phyloP scores from a whole-genome alignment of 2,329 filamentous ascomycete species.

The Geosmithia putterillii region DNA sequence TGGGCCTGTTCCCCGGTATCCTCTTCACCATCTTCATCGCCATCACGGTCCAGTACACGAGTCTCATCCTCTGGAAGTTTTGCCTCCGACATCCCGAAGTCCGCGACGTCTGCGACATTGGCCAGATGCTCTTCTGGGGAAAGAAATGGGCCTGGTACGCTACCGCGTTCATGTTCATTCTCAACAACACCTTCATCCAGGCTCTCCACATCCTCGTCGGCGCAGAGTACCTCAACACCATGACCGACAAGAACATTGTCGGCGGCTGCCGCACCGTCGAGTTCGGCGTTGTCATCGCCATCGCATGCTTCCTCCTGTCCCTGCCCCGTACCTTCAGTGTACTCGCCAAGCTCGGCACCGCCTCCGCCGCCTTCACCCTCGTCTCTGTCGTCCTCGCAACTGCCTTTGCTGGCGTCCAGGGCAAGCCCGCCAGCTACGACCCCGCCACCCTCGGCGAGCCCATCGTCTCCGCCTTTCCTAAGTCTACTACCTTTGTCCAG shows the following conservation, averaged over 20 bases:
- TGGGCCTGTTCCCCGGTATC: constrained; percentile 74
- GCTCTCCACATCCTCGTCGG: constrained; percentile 72
- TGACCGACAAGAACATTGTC: constrained; percentile 54
- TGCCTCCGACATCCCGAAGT: constrained; percentile 85
- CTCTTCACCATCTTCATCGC: constrained; percentile 75
- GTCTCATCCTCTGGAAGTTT: constrained; percentile 58
- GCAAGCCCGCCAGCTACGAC: constrained; percentile 57
- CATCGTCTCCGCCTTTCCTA: constrained; percentile 53
- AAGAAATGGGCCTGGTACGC: constrained; percentile 59
- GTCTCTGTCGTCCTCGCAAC: constrained; percentile 75
- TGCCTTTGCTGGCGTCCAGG: constrained; percentile 68
- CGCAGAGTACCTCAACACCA: constrained; percentile 82
- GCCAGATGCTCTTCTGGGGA: constrained; percentile 88
- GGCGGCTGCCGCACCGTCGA: constrained; percentile 62
- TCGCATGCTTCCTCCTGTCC: constrained; percentile 68
- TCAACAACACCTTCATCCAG: constrained; percentile 91
- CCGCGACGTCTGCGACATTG: constrained; percentile 86
- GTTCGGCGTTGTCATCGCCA: constrained; percentile 61
- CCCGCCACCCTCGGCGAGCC: constrained; percentile 43
- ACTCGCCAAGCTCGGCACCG: constrained; percentile 66
- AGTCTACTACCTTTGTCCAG: constrained; percentile 65
- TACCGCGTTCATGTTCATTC: constrained; percentile 74
- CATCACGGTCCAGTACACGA: constrained; percentile 68
- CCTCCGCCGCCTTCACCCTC: constrained; percentile 80
- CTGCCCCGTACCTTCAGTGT: constrained; percentile 76